Base-by-base conservation (phyloP, 768 basidiomycete genomes). In the Boletales sp. region DNA sequence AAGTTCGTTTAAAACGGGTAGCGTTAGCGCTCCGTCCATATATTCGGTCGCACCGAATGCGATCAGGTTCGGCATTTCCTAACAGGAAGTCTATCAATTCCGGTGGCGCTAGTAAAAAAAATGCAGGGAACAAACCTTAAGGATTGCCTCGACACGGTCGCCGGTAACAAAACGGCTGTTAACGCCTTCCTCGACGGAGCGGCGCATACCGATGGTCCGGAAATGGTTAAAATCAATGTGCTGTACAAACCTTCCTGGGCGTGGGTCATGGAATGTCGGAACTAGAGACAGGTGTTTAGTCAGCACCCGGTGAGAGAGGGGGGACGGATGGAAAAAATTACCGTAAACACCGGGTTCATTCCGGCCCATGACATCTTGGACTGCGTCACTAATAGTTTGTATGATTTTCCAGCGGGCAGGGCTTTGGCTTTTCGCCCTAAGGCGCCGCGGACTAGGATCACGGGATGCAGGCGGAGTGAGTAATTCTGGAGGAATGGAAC, bases 1-100 rank as follows among this genome's bases (percentile, higher is more conserved):
- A 15, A 99, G 72, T 63, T 97, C 95, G 47, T 84, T 88, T 11
- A 99, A 73, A 15, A 98, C 94, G 0, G 85, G 76, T 14, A 89
- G 72, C 12, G 86, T 90, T 37, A 99, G 75, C 1, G 95, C 86
- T 4, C 90, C 86, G 57, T 99, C 95, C 90, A 99, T 97, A 65
- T 97, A 99, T 67, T 99, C 95, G 2, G 95, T 97, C 6, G 92
- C 94, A n/a, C 94, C 94, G 56, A 99, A 92, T 9, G 84, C 78
- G 15, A 75, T 75, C 11, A 98, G 73, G 56, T 93, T 93, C 0
- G 92, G 90, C 71, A 86, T 83, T 78, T 95, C 92, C 91, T 94
- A 62, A 21, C 54, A 57, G 42, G 25, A 6, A 28, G 25, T 28
- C 6, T 28, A 28, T 28, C 25, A 28, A 28, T 28, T 28, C 6